Conservation (phyloP, 768 basidiomycete species). For the Tylopilus felleus region DNA sequence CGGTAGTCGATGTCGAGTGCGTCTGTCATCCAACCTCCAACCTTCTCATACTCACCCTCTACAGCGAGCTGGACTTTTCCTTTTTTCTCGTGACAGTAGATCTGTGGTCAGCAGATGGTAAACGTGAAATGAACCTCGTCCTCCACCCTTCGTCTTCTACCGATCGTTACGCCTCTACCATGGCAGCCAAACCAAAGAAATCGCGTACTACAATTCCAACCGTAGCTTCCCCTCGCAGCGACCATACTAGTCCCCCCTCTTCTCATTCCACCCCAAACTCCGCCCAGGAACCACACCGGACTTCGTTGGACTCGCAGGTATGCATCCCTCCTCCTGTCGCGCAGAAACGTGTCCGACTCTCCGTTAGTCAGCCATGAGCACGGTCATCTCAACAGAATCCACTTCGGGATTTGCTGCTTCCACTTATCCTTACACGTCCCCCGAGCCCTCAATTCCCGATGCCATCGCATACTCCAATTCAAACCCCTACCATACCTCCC, state of each 20-base stretch:
- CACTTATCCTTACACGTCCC: conserved; percentile 44
- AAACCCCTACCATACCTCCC: conserved; percentile 40
- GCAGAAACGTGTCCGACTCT: not conserved
- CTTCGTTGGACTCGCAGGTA: conserved; percentile 46
- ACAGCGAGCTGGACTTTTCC: conserved; percentile 78
- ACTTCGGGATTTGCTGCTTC: conserved; percentile 41
- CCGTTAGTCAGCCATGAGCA: conserved; percentile 32
- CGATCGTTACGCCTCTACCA: conserved; percentile 63
- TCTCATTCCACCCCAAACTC: conserved; percentile 48
- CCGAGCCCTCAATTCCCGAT: conserved; percentile 39
- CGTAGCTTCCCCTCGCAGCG: conserved; percentile 30
- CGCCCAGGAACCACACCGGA: conserved; percentile 36
- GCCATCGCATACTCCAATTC: conserved; percentile 40
- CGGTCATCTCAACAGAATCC: conserved; percentile 36
- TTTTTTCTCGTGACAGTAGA: conserved; percentile 94
- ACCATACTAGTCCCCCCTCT: conserved; percentile 45
- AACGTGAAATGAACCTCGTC: conserved; percentile 84
- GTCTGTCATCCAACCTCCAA: conserved; percentile 27
- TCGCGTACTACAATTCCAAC: conserved; percentile 32
- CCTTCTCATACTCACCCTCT: conserved; percentile 1
- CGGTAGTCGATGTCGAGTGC: conserved; percentile 71
- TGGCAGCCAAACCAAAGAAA: conserved; percentile 36
- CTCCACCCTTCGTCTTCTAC: conserved; percentile 73
- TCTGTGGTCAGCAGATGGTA: conserved; percentile 82
- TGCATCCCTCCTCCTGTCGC: not conserved